phyloP scores from a whole-genome alignment of 129 eudicot genomes.

The Artemisia annua region DNA sequence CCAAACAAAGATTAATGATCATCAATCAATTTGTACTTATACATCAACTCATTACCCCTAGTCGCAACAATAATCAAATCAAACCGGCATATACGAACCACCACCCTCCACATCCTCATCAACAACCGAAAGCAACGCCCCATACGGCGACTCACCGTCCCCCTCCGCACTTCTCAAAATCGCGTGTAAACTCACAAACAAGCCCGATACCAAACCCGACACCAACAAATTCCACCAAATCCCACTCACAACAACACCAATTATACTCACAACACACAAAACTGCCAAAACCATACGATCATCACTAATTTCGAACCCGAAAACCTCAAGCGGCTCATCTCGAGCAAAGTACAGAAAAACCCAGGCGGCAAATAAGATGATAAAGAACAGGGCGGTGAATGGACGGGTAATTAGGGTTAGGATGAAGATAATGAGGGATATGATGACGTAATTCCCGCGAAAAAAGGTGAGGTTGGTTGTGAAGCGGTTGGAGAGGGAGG shows the following conservation, averaged over 20 bases:
- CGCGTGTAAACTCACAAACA: constrained; percentile 49
- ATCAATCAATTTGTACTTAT: constrained; percentile 1
- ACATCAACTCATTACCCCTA: too few relatives aligned
- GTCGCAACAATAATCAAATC: constrained; percentile 21
- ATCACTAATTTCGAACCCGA: constrained; percentile 43
- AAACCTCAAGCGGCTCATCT: constrained; percentile 44
- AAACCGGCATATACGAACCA: constrained; percentile 51
- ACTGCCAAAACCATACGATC: constrained; percentile 44
- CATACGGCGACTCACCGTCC: constrained; percentile 52
- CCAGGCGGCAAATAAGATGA: constrained; percentile 48
- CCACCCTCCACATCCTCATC: constrained; percentile 47
- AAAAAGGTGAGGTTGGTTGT: constrained; percentile 52
- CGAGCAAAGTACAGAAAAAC: constrained; percentile 47
- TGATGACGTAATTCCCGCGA: constrained; percentile 59
- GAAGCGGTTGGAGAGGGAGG: constrained; percentile 56
- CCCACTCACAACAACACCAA: constrained; percentile 45
- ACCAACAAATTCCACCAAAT: constrained; percentile 56
- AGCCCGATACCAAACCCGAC: constrained; percentile 30
- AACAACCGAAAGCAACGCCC: constrained; percentile 59
- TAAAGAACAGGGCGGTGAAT: constrained; percentile 43
- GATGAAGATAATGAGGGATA: constrained; percentile 48
- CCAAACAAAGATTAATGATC: neutral
- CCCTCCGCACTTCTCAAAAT: constrained; percentile 49
- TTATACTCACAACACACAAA: constrained; percentile 37
- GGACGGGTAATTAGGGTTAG: constrained; percentile 63